Percentiles rank a stretch among this genome's conserved stretches.
Evolutionary conservation across 108 stramenopile genomes (phyloP).

Genomic region (Stephanodiscus minutulus): DNA sequence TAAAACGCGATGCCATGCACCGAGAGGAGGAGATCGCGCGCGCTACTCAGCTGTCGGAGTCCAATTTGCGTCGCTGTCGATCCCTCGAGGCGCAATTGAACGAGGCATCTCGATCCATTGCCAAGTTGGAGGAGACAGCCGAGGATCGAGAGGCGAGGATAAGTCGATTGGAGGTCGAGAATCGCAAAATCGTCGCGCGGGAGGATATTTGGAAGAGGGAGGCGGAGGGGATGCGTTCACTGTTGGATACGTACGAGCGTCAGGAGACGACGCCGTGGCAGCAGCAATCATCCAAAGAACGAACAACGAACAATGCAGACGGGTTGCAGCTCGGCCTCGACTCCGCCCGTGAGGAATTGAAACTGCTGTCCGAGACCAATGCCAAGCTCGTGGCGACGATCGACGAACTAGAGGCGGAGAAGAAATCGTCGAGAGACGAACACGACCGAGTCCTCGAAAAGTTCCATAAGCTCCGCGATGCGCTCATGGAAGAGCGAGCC

Average conservation of each 20-base stretch:
- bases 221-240: constrained; percentile 57
- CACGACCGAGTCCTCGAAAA: constrained; percentile 77
- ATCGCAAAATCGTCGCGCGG: constrained; percentile 54
- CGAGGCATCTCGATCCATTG: constrained; percentile 30
- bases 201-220: constrained; percentile 76
- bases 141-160: constrained; percentile 31
- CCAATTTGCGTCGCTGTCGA: constrained; percentile 31
- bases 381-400: constrained; percentile 30
- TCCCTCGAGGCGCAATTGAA: constrained; percentile 42
- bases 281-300: constrained; percentile 7
- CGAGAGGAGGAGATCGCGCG: constrained; percentile 37
- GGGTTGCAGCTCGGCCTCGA: constrained; percentile 56
- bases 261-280: constrained; percentile 25
- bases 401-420: constrained; percentile 45
- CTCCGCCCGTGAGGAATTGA: constrained; percentile 59
- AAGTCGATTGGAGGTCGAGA: constrained; percentile 40
- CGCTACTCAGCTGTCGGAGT: constrained; percentile 31
- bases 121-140: constrained; percentile 42
- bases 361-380: constrained; percentile 43
- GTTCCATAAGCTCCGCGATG: constrained; percentile 74
- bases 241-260: constrained; percentile 71
- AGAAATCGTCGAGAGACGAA: constrained; percentile 32
- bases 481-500: constrained; percentile 69
- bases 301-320: constrained; percentile 4
- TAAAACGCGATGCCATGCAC: constrained; percentile 33